Base-by-base conservation (phyloP, 495 filamentous ascomycete genomes). In the Barbatosphaeria neglecta region DNA sequence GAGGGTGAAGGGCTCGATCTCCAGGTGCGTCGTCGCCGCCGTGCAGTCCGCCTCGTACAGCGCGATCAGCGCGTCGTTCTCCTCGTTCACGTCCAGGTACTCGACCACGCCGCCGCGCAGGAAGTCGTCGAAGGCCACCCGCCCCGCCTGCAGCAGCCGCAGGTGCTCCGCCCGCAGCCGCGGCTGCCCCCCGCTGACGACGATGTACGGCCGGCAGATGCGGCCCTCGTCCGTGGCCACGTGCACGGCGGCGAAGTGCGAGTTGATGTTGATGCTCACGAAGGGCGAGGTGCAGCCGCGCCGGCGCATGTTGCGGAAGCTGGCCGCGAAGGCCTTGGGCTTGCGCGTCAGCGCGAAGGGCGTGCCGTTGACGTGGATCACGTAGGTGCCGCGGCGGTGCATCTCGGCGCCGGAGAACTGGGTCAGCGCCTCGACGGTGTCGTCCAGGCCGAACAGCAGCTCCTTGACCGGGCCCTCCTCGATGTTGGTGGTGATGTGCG, bases 1-100 rank as follows among this genome's bases (percentile, higher is more conserved):
- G 37, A 97, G 84, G 1, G 93, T 97, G 62, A 96, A 97, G 1
- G 92, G 92, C 61, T 97, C 93, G 44, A 99, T 96, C 59, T 99
- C 92, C 27, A 97, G 70, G 65, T 99, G 92, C 0, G 92, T 97
- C 0, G 88, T 90, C 10, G 78, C 75, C 37, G 78, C 73, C 19
- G 74, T 81, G 50, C 96, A 86, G 27, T 90, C 82, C 25, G 77
- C 75, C 57, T 97, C 90, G 50, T 86, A 86, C 25, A 94, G 80
- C 13, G 90, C 84, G 50, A 98, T 93, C 38, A 93, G 80, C 0
- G 87, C 83, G 55, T 97, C 93, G 56, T 97, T 94, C 66, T 98
- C 93, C 65, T 98, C 92, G 63, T 98, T 97, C 50, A 94, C 90
- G 58, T 98, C 92, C 19, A 98, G 77, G 53, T 97, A 98, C 59